phyloP scores from a whole-genome alignment of 345 rosid genomes.

The Rhizophora apiculata region DNA sequence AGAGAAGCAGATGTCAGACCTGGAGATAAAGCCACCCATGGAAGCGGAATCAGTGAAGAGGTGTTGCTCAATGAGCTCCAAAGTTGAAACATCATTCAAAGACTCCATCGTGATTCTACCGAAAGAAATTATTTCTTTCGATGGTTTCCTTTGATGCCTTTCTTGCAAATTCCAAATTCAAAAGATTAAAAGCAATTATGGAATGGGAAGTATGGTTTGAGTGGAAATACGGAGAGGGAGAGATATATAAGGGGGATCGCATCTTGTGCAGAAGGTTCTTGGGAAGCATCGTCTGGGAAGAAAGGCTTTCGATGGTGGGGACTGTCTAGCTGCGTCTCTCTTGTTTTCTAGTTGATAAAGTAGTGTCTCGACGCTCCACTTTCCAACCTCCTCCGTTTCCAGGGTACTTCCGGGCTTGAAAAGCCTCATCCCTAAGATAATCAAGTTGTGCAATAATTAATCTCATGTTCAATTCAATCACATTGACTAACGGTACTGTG shows the following conservation, averaged over 20 bases:
- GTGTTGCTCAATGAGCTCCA: slow-evolving; percentile 61
- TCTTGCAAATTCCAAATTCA: too few relatives aligned
- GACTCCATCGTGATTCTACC: slow-evolving; percentile 18
- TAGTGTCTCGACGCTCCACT: too few relatives aligned
- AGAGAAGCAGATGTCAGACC: slow-evolving; percentile 17
- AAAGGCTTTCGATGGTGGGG: too few relatives aligned
- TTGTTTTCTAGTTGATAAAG: background rate
- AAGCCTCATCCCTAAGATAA: too few relatives aligned
- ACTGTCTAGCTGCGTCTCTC: too few relatives aligned
- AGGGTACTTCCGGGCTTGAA: background rate
- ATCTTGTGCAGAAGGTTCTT: slow-evolving; percentile 14
- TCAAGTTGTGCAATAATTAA: too few relatives aligned
- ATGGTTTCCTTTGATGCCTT: too few relatives aligned
- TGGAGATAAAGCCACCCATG: slow-evolving; percentile 34
- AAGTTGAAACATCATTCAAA: slow-evolving; percentile 37
- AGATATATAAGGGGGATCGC: slow-evolving; percentile 11
- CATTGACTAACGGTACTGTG: too few relatives aligned
- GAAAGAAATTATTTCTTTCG: too few relatives aligned
- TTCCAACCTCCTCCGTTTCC: background rate
- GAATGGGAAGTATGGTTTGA: slow-evolving; percentile 8
- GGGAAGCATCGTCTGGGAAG: slow-evolving; percentile 34
- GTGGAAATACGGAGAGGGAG: slow-evolving; percentile 32
- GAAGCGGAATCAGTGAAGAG: slow-evolving; percentile 53
- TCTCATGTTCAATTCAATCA: too few relatives aligned
- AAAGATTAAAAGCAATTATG: too few relatives aligned